Conservation (phyloP, 2,329 filamentous ascomycete species). For the Rhinocladiella mackenziei region DNA sequence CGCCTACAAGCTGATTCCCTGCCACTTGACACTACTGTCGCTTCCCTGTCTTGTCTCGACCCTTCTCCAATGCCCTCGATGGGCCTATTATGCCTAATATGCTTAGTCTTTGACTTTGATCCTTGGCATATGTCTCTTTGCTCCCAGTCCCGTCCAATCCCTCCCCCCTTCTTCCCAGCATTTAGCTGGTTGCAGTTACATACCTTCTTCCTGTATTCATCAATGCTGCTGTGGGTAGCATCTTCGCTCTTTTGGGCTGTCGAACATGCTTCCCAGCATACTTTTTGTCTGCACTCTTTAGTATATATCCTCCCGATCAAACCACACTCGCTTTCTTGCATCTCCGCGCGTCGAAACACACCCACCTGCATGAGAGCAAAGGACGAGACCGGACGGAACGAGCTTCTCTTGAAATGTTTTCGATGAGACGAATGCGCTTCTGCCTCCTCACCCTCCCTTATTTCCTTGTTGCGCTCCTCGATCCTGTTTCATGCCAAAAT, state of each 20-base stretch:
- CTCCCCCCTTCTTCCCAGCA: neutral
- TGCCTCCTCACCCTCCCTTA: slow-evolving; percentile 22
- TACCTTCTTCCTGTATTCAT: neutral
- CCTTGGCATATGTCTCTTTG: no score
- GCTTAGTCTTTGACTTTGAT: no score
- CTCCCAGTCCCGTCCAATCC: no score
- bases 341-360: neutral
- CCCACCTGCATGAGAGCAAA: neutral
- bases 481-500: slow-evolving; percentile 28
- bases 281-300: slow-evolving; percentile 6
- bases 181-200: no score
- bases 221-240: slow-evolving; percentile 2
- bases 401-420: slow-evolving; percentile 20
- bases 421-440: slow-evolving; percentile 5
- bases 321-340: slow-evolving; percentile 9
- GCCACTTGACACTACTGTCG: no score
- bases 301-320: slow-evolving; percentile 1
- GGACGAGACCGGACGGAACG: slow-evolving; percentile 3
- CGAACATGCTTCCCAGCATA: slow-evolving; percentile 8
- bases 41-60: no score
- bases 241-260: slow-evolving; percentile 15
- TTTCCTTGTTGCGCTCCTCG: slow-evolving; percentile 28
- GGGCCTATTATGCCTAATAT: no score
- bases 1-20: no score
- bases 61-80: no score